Conservation (phyloP, 345 rosid genomes). For the Eucalyptus polybractea region DNA sequence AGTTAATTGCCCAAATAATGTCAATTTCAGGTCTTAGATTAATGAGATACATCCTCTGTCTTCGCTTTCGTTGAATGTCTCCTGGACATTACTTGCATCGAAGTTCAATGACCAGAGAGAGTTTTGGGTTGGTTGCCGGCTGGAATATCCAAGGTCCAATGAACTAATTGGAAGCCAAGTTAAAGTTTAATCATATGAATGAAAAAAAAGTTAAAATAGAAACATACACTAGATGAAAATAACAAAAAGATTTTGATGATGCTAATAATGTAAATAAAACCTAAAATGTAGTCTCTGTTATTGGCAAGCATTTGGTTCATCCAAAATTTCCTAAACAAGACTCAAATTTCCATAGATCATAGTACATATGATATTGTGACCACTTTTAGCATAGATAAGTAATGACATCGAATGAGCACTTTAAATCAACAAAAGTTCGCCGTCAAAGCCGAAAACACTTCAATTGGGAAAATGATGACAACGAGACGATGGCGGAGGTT, state of each 20-base stretch:
- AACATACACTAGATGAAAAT: neutral
- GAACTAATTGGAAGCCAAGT: neutral
- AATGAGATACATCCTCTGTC: neutral
- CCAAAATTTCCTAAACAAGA: neutral
- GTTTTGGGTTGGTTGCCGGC: neutral
- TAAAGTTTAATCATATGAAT: neutral
- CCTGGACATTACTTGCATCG: neutral
- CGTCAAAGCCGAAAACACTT: neutral
- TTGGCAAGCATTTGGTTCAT: neutral
- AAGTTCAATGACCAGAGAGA: neutral
- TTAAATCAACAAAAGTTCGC: neutral
- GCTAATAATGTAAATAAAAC: neutral
- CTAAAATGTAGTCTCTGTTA: neutral
- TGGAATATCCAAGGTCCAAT: neutral
- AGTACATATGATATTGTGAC: neutral
- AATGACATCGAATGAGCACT: neutral
- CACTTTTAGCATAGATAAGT: too few relatives aligned
- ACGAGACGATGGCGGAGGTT: neutral
- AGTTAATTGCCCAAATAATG: neutral
- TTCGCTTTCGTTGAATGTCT: neutral
- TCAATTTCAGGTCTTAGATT: neutral
- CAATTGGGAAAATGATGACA: neutral
- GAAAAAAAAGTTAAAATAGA: rapidly evolving
- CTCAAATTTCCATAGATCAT: neutral
- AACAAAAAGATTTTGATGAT: neutral